A percentile compares a stretch with the other conserved stretches of the same genome.
Evolutionary conservation across 1,284 basidiomycete genomes (phyloP).

Genomic region (Sutorius eximius): DNA sequence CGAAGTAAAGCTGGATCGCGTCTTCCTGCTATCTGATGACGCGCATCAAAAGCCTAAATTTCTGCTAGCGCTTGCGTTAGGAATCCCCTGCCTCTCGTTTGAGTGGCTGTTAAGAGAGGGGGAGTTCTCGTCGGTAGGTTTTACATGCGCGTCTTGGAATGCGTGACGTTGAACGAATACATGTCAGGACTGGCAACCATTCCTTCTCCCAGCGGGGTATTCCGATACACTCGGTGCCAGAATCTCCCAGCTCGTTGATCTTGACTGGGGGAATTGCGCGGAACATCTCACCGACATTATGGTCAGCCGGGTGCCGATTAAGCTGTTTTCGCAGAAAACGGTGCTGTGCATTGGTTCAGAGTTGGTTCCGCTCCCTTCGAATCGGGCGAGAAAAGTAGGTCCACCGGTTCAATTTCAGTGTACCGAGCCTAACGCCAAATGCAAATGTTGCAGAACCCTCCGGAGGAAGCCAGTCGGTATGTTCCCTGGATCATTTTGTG

Average conservation of each 20-base stretch:
- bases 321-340: slow-evolving; percentile 50
- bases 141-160: background rate
- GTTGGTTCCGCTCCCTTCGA: slow-evolving; percentile 46
- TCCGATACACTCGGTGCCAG: slow-evolving; percentile 51
- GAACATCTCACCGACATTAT: slow-evolving; percentile 58
- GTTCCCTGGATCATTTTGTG: slow-evolving; percentile 63
- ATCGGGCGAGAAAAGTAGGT: slow-evolving; percentile 40
- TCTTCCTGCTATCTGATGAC: slow-evolving; percentile 71
- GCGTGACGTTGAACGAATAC: slow-evolving; percentile 2
- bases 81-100: slow-evolving; percentile 78
- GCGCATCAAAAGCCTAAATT: slow-evolving; percentile 73
- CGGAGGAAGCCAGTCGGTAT: slow-evolving; percentile 33
- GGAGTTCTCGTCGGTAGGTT: slow-evolving; percentile 35
- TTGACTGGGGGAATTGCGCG: slow-evolving; percentile 63
- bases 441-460: slow-evolving; percentile 13
- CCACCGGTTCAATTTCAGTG: background rate
- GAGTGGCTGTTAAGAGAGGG: slow-evolving; percentile 51
- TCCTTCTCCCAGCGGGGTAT: slow-evolving; percentile 68
- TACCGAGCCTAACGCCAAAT: slow-evolving; percentile 1
- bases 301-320: slow-evolving; percentile 53
- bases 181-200: slow-evolving; percentile 57
- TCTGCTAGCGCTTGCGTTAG: slow-evolving; percentile 78
- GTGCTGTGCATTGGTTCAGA: slow-evolving; percentile 59
- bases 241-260: slow-evolving; percentile 70
- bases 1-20: slow-evolving; percentile 46